Base-by-base conservation (phyloP, 805 yeast species). In the Wickerhamiella hasegawae region DNA sequence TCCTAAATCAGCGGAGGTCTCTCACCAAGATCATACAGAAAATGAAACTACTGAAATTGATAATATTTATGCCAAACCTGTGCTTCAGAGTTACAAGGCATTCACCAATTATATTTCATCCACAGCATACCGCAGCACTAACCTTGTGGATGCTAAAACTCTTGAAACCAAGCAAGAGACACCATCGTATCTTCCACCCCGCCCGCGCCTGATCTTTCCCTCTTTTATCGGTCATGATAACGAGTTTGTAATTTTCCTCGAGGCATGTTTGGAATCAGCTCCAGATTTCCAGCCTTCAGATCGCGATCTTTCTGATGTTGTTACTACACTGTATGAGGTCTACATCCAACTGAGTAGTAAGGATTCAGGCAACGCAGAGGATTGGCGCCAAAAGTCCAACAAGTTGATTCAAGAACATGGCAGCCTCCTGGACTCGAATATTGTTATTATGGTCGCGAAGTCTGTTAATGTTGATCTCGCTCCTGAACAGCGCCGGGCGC, bases 191-290 rank as follows among this genome's bases (percentile, higher is more conserved):
- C 76, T 76, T 34, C 95, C 97, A 1, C 98, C 98, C 3, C 68
- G 75, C 34, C 97, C 97, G 5, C 66, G 84, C 31, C 63, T 87
- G 27, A 80, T 87, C 1, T 90, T 83, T 51, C 75, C 87, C 2
- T 73, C 92, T 1, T 90, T 90, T 53, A 71, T 80, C n/a, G 70
- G 76, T 44, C 82, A 79, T 51, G 84, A 90, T 0, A 70, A 75
- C 48, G 90, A 85, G 49, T 87, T 90, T 63, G 90, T 85, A 18
- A 79, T 81, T 5, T 90, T 90, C 43, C 55, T 90, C 38, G 98
- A 90, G 52, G 96, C 97, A 0, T 83, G 94, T 46, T 57, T 84
- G 12, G 81, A 76, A 45, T 66, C 79, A 10, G 80, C 80, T 49
- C 84, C 76, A 37, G 67, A 66, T 38, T 80, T 75, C 48, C 90